Evolutionary conservation across 2,329 filamentous ascomycete species (phyloP).

Genomic region (Xylaria sp.): DNA sequence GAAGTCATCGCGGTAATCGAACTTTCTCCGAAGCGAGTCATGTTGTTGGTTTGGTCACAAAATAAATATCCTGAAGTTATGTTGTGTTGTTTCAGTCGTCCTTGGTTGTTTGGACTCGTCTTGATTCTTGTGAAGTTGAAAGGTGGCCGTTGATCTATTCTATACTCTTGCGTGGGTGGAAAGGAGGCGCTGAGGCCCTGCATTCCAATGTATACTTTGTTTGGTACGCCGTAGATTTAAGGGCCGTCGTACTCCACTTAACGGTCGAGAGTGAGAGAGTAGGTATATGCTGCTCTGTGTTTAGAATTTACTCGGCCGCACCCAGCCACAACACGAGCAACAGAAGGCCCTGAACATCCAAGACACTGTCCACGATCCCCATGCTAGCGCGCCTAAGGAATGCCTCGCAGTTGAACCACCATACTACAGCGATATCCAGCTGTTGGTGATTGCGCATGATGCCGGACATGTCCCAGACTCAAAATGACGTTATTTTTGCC

Average conservation of each 20-base stretch:
- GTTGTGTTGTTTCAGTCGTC: background rate
- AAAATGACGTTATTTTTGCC: slow-evolving; percentile 10
- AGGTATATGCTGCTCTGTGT: no score
- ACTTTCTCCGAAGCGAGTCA: background rate
- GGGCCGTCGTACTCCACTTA: background rate
- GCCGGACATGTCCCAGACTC: background rate
- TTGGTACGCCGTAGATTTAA: background rate
- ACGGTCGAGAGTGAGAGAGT: background rate
- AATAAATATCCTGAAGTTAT: background rate
- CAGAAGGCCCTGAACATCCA: background rate
- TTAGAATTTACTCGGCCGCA: no score
- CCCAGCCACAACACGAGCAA: background rate
- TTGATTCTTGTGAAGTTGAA: background rate
- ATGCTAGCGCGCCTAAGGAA: background rate
- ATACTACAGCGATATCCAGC: background rate
- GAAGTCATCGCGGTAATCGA: slow-evolving; percentile 3
- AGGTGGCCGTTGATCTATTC: background rate
- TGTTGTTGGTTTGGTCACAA: background rate
- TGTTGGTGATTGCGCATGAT: slow-evolving; percentile 21
- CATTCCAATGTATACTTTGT: background rate
- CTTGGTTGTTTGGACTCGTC: background rate
- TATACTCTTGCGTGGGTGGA: background rate
- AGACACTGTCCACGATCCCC: background rate
- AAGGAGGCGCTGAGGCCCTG: background rate
- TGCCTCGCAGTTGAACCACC: background rate